Evolutionary conservation across 1,284 basidiomycete genomes (phyloP).

Genomic region (Heterobasidion parviporum): DNA sequence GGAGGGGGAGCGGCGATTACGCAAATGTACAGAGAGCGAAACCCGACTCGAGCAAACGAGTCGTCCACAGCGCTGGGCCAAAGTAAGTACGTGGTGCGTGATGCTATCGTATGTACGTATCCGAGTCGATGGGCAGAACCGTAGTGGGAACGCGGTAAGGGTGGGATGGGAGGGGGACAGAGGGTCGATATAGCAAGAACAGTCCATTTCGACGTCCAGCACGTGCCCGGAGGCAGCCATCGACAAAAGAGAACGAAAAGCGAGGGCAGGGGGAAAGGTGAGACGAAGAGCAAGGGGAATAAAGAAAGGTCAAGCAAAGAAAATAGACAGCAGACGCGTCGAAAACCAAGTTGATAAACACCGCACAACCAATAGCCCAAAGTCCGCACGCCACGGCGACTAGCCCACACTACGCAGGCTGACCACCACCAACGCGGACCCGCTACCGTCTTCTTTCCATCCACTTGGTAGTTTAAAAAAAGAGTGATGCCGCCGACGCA

Average conservation of each 20-base stretch:
- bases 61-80: too few species aligned
- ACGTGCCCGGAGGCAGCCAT: neutral
- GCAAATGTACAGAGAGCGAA: too few species aligned
- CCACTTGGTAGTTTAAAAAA: slow-evolving; percentile 18
- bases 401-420: slow-evolving; percentile 39
- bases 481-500: neutral
- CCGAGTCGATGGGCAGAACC: too few species aligned
- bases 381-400: slow-evolving; percentile 41
- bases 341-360: slow-evolving; percentile 38
- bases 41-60: too few species aligned
- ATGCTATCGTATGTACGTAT: too few species aligned
- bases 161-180: neutral
- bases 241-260: neutral
- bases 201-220: neutral
- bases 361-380: slow-evolving; percentile 59
- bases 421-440: slow-evolving; percentile 17
- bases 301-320: slow-evolving; percentile 12
- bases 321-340: slow-evolving; percentile 18
- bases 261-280: neutral
- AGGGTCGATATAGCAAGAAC: neutral
- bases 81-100: too few species aligned
- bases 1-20: too few species aligned
- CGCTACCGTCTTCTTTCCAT: slow-evolving; percentile 33
- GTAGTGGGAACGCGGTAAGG: neutral
- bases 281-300: slow-evolving; percentile 1